These are phyloP conservation scores for Phragmites australis DNA, from an alignment of 176 grass and related monocot species.

Conservation along the genomic window DNA sequence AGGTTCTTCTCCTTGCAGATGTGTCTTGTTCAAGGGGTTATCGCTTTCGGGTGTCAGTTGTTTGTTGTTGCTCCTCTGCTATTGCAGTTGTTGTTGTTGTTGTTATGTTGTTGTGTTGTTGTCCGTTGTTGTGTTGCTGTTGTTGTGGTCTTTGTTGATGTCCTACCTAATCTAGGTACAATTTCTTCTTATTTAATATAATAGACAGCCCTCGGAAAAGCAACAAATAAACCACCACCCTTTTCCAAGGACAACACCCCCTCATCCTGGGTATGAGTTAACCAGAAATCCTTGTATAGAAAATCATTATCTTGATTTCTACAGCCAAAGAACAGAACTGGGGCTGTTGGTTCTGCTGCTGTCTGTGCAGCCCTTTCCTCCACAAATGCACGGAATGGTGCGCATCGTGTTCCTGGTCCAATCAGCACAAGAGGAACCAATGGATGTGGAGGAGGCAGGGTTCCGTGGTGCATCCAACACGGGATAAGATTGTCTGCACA, in stretches of 20 bases:
- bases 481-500: conserved; percentile 66
- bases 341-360: conserved; percentile 41
- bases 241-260: conserved; percentile 62
- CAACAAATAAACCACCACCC: conserved; percentile 85
- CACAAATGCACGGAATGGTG: conserved; percentile 81
- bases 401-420: conserved; percentile 90
- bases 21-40: no score
- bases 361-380: conserved; percentile 66
- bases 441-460: conserved; percentile 59
- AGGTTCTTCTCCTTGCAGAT: no score
- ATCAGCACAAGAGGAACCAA: conserved; percentile 78
- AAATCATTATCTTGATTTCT: conserved; percentile 71
- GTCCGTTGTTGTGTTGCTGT: no score
- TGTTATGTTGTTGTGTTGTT: no score
- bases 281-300: conserved; percentile 86
- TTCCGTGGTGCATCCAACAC: conserved; percentile 70
- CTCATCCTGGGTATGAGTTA: conserved; percentile 61
- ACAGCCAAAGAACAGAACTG: conserved; percentile 84
- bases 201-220: conserved; percentile 93
- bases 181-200: no score
- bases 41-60: no score
- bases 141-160: no score
- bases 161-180: no score
- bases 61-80: no score
- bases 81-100: no score